Conservation (phyloP, 2,329 filamentous ascomycete genomes). For the Elsinoe perseae region DNA sequence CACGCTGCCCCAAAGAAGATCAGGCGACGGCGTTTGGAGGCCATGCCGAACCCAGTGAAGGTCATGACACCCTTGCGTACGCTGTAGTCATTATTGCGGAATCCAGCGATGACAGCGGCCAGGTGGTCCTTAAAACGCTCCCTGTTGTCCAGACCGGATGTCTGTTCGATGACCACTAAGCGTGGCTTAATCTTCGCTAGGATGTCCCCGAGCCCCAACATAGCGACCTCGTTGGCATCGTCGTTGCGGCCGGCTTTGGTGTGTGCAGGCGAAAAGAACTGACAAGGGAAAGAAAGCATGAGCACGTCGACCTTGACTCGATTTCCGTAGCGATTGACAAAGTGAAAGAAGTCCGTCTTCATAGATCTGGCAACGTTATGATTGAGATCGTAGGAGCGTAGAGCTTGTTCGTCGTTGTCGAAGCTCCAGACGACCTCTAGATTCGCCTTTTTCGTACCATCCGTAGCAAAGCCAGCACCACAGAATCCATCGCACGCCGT, state of each 20-base stretch:
- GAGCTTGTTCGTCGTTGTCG: no score
- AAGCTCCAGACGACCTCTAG: slow-evolving; percentile 52
- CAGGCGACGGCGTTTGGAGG: slow-evolving; percentile 42
- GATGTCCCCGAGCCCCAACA: slow-evolving; percentile 44
- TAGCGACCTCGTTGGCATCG: slow-evolving; percentile 56
- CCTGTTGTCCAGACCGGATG: slow-evolving; percentile 52
- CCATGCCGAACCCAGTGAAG: slow-evolving; percentile 43
- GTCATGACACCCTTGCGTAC: slow-evolving; percentile 59
- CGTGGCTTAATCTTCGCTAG: slow-evolving; percentile 55
- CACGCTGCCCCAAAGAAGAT: slow-evolving; percentile 49
- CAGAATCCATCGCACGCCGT: slow-evolving; percentile 65
- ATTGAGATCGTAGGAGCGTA: no score
- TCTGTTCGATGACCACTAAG: slow-evolving; percentile 71
- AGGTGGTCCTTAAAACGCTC: slow-evolving; percentile 39
- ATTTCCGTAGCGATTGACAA: slow-evolving; percentile 33
- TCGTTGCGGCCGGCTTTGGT: slow-evolving; percentile 52
- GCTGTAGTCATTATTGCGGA: slow-evolving; percentile 60
- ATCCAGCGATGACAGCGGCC: slow-evolving; percentile 50
- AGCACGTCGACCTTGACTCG: slow-evolving; percentile 54
- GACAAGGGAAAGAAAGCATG: slow-evolving; percentile 63
- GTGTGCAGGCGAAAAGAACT: slow-evolving; percentile 66
- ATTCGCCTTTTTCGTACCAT: slow-evolving; percentile 56
- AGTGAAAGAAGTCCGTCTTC: slow-evolving; percentile 32
- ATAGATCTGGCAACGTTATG: slow-evolving; percentile 38
- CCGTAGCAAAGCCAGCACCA: slow-evolving; percentile 63